phyloP scores from a whole-genome alignment of 208 protist species.

The Leishmania gerbilli region DNA sequence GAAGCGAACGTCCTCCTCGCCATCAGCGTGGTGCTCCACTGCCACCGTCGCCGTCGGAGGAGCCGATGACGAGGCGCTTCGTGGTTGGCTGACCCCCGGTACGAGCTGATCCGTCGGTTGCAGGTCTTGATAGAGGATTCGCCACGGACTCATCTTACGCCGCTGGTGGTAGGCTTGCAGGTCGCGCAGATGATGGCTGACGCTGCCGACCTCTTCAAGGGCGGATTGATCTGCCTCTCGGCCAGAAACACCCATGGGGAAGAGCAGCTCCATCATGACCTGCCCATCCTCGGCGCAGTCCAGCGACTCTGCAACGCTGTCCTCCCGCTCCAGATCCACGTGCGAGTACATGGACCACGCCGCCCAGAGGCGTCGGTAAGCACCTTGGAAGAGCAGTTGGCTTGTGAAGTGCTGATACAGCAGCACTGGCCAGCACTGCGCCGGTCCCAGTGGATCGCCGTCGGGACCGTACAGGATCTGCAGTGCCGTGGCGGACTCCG shows the following conservation, averaged over 20 bases:
- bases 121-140: slow-evolving; percentile 48
- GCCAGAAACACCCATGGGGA: neutral
- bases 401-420: slow-evolving; percentile 57
- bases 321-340: slow-evolving; percentile 38
- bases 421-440: slow-evolving; percentile 34
- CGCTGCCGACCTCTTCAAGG: neutral
- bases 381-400: slow-evolving; percentile 36
- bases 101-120: neutral
- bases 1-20: slow-evolving; percentile 1
- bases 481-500: neutral
- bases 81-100: neutral
- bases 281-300: slow-evolving; percentile 39
- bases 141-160: slow-evolving; percentile 48
- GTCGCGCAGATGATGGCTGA: slow-evolving; percentile 18
- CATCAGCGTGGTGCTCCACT: neutral
- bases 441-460: slow-evolving; percentile 13
- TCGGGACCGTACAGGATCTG: slow-evolving; percentile 15
- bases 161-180: slow-evolving; percentile 45
- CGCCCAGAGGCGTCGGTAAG: slow-evolving; percentile 42
- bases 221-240: neutral
- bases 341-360: slow-evolving; percentile 68
- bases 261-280: slow-evolving; percentile 23
- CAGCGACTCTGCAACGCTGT: slow-evolving; percentile 34
- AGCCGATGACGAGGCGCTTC: neutral
- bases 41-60: neutral